phyloP scores from a whole-genome alignment of 2,329 filamentous ascomycete species.

The Sclerotinia nivalis region DNA sequence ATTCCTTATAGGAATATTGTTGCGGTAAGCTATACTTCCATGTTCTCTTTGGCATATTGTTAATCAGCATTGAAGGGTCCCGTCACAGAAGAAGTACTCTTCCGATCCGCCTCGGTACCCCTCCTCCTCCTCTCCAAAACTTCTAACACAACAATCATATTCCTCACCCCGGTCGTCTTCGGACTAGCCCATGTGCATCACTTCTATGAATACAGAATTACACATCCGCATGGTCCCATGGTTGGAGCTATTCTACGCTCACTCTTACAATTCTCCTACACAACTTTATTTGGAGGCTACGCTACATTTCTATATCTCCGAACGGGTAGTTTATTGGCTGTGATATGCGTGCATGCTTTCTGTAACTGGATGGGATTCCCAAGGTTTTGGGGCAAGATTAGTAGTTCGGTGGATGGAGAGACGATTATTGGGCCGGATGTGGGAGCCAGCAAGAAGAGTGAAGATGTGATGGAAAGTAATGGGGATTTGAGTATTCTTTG shows the following conservation, averaged over 20 bases:
- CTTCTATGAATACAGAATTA: slow-evolving; percentile 89
- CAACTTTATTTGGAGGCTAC: slow-evolving; percentile 90
- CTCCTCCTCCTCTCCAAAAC: slow-evolving; percentile 72
- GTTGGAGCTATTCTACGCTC: slow-evolving; percentile 67
- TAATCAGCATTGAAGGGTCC: slow-evolving; percentile 58
- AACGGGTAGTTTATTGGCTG: slow-evolving; percentile 76
- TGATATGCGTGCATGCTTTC: slow-evolving; percentile 77
- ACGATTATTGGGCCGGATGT: slow-evolving; percentile 34
- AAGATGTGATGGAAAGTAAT: slow-evolving; percentile 31
- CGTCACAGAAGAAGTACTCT: slow-evolving; percentile 89
- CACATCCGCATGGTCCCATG: slow-evolving; percentile 69
- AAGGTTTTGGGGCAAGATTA: slow-evolving; percentile 77
- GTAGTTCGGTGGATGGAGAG: slow-evolving; percentile 33
- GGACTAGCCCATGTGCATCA: slow-evolving; percentile 93
- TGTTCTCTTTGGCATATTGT: not conserved
- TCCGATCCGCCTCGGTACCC: slow-evolving; percentile 82
- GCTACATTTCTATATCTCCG: slow-evolving; percentile 86
- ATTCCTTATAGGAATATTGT: slow-evolving; percentile 84
- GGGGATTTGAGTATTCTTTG: slow-evolving; percentile 52
- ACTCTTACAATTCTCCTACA: slow-evolving; percentile 83
- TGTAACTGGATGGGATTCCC: slow-evolving; percentile 94
- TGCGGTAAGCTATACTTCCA: slow-evolving; percentile 59
- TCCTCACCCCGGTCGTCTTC: slow-evolving; percentile 84
- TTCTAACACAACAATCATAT: slow-evolving; percentile 59
- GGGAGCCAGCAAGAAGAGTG: slow-evolving; percentile 45